A percentile compares a stretch with the other conserved stretches of the same genome.
Evolutionary conservation across 2,329 filamentous ascomycete species (phyloP).

Genomic region (Clarireedia hainanense): DNA sequence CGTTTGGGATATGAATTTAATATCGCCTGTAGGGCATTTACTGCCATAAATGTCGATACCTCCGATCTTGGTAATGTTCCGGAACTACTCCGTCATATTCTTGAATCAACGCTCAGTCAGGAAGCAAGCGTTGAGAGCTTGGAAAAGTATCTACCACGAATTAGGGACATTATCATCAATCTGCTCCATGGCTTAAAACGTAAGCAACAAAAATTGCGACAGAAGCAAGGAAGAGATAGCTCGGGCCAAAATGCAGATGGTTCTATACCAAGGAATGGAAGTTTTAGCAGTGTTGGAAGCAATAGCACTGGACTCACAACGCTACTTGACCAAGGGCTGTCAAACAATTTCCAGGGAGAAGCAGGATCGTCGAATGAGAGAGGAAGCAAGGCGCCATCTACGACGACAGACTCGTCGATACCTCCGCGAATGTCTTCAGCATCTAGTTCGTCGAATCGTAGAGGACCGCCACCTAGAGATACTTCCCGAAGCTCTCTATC

Average conservation of each 20-base stretch:
- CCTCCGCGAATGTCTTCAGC: slow-evolving; percentile 37
- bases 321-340: slow-evolving; percentile 48
- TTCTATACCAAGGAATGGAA: slow-evolving; percentile 37
- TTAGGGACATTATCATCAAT: slow-evolving; percentile 98
- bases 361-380: slow-evolving; percentile 15
- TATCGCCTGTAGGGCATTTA: slow-evolving; percentile 94
- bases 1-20: slow-evolving; percentile 98
- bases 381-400: slow-evolving; percentile 10
- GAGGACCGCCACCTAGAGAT: slow-evolving; percentile 36
- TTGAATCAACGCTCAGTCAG: slow-evolving; percentile 93
- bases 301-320: slow-evolving; percentile 49
- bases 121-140: slow-evolving; percentile 90
- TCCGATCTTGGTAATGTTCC: slow-evolving; percentile 91
- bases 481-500: slow-evolving; percentile 42
- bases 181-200: slow-evolving; percentile 91
- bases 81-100: slow-evolving; percentile 78
- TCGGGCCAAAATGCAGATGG: slow-evolving; percentile 17
- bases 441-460: slow-evolving; percentile 14
- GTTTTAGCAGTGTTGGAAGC: slow-evolving; percentile 51
- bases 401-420: slow-evolving; percentile 31
- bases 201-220: slow-evolving; percentile 82
- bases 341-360: slow-evolving; percentile 21
- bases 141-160: slow-evolving; percentile 86
- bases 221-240: slow-evolving; percentile 49
- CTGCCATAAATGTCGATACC: slow-evolving; percentile 93